phyloP scores from a whole-genome alignment of 352 stramenopile species.

The Phytophthora fragariae region DNA sequence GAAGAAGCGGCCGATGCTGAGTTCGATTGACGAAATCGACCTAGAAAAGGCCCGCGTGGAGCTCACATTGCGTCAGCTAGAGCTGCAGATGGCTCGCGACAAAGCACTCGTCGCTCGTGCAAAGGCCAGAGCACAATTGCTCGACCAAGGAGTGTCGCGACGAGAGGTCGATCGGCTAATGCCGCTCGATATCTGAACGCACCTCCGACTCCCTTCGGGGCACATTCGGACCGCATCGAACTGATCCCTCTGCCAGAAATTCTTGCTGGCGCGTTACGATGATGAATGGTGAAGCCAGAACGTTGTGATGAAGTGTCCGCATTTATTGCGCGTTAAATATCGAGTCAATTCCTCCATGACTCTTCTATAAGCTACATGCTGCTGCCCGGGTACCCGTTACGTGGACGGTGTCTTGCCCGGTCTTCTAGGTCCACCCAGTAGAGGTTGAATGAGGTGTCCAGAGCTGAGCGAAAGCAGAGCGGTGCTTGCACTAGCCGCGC shows the following conservation, averaged over 20 bases:
- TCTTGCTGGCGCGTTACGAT: conserved; percentile 18
- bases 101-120: conserved; percentile 39
- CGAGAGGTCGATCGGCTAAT: conserved; percentile 41
- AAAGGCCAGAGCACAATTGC: conserved; percentile 38
- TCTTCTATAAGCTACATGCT: conserved; percentile 42
- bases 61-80: conserved; percentile 36
- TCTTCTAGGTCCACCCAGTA: conserved; percentile 31
- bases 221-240: conserved; percentile 5
- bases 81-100: conserved; percentile 45
- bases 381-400: conserved; percentile 2
- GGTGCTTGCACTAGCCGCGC: conserved; percentile 5
- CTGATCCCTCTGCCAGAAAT: conserved; percentile 24
- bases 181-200: conserved; percentile 39
- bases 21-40: conserved; percentile 37
- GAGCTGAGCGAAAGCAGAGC: conserved; percentile 5
- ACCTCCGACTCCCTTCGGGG: not conserved
- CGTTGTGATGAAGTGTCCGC: conserved; percentile 33
- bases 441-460: conserved; percentile 11
- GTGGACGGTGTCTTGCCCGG: conserved; percentile 4
- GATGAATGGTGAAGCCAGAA: conserved; percentile 22
- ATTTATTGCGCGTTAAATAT: conserved; percentile 44
- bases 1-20: conserved; percentile 26
- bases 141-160: conserved; percentile 37
- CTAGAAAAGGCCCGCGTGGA: conserved; percentile 44
- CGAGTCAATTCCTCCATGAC: conserved; percentile 25